Evolutionary conservation across 2,329 filamentous ascomycete genomes (phyloP).

Genomic region (Immersiporthe knoxdaviesiana): DNA sequence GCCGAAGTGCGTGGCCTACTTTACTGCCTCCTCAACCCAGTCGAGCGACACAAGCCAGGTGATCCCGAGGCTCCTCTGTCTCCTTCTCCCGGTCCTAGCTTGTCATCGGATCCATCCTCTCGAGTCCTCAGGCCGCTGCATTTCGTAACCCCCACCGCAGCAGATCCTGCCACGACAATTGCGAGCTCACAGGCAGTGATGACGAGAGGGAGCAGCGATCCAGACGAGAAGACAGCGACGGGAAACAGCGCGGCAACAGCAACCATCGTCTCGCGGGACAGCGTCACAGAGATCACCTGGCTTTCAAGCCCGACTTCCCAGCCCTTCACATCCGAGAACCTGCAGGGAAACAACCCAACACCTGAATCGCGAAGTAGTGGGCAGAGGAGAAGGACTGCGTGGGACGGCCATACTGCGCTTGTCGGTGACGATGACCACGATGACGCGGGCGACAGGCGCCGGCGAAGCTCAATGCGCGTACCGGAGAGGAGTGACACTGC

Average conservation of each 20-base stretch:
- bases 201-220: background rate
- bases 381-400: background rate
- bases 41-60: background rate
- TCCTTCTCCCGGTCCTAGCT: background rate
- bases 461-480: background rate
- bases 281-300: conserved; percentile 24
- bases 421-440: background rate
- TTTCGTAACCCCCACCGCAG: conserved; percentile 6
- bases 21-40: conserved; percentile 10
- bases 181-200: conserved; percentile 2
- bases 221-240: background rate
- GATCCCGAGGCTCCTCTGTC: background rate
- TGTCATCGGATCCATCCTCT: background rate
- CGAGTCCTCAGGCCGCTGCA: conserved; percentile 10
- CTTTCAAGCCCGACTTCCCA: background rate
- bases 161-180: conserved; percentile 19
- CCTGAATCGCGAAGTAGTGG: background rate
- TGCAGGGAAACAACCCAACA: background rate
- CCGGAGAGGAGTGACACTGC: conserved; percentile 6
- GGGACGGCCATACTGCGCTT: background rate
- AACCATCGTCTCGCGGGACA: conserved; percentile 19
- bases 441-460: background rate
- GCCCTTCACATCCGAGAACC: too few relatives aligned
- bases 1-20: conserved; percentile 16
- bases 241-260: conserved; percentile 1